These are phyloP conservation scores for Tricharina praecox DNA, from an alignment of 495 filamentous ascomycete genomes.

Conservation along the genomic window DNA sequence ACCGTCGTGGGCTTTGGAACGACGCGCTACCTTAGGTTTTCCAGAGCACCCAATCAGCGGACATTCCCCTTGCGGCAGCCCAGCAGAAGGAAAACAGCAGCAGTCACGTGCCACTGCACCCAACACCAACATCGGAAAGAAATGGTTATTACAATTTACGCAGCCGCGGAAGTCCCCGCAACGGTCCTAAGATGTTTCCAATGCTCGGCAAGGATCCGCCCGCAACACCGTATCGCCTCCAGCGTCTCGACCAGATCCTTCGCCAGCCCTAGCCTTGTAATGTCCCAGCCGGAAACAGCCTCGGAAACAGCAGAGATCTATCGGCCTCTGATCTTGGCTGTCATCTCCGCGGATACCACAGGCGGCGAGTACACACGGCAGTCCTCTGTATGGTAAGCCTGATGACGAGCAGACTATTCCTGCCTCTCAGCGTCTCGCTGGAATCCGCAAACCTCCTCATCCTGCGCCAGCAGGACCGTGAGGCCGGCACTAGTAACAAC, in stretches of 20 bases:
- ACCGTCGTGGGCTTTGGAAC: conserved; percentile 17
- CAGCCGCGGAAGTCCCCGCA: conserved; percentile 28
- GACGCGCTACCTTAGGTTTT: conserved; percentile 20
- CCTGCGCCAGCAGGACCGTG: conserved; percentile 41
- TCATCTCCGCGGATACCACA: conserved; percentile 34
- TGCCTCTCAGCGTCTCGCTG: conserved; percentile 41
- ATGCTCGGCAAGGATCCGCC: conserved; percentile 18
- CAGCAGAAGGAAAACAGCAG: conserved; percentile 29
- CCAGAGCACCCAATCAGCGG: conserved; percentile 14
- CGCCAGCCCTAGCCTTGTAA: conserved; percentile 25
- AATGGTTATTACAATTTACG: conserved; percentile 33
- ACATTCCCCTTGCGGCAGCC: too few species aligned
- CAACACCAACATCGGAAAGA: too few species aligned
- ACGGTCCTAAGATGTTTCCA: conserved; percentile 27
- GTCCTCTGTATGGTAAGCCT: conserved; percentile 53
- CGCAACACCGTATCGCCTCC: conserved; percentile 34
- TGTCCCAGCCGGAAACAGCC: conserved; percentile 38
- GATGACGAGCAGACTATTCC: conserved; percentile 56
- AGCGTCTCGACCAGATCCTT: conserved; percentile 33
- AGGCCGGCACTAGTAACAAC: conserved; percentile 70
- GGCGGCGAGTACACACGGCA: conserved; percentile 49
- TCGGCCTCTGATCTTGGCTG: conserved; percentile 39
- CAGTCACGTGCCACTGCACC: too few species aligned
- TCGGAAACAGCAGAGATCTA: conserved; percentile 64
- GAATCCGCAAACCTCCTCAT: conserved; percentile 32